Percentiles rank a stretch among this genome's conserved stretches.
phyloP scores from a whole-genome alignment of 257 asterid species.

The Plantago ovata region DNA sequence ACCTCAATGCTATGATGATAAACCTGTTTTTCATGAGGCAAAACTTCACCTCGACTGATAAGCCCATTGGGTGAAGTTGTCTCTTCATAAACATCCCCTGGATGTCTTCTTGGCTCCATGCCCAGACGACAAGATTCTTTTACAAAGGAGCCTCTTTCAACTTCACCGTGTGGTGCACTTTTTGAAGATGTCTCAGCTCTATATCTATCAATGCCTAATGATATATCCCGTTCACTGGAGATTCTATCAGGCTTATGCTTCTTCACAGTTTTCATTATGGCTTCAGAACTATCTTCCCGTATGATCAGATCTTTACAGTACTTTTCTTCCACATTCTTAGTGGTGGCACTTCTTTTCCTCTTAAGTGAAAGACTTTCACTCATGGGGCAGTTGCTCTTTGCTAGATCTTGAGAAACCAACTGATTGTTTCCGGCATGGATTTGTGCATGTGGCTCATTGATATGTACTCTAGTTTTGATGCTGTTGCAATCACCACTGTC shows the following conservation, averaged over 20 bases:
- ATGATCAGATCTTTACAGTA: constrained; percentile 19
- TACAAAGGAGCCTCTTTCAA: constrained; percentile 24
- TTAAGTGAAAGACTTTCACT: constrained; percentile 28
- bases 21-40: constrained; percentile 19
- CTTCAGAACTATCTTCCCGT: constrained; percentile 24
- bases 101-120: constrained; percentile 16
- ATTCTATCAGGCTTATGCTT: constrained; percentile 37
- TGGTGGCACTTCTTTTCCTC: constrained; percentile 26
- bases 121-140: constrained; percentile 19
- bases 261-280: constrained; percentile 27
- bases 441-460: constrained; percentile 7
- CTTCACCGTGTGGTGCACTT: constrained; percentile 10
- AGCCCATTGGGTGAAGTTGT: constrained; percentile 20
- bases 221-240: constrained; percentile 11
- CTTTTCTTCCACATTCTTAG: constrained; percentile 23
- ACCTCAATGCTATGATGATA: constrained; percentile 18
- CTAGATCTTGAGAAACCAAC: constrained; percentile 13
- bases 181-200: constrained; percentile 18
- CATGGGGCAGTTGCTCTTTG: constrained; percentile 21
- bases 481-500: constrained; percentile 23
- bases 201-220: constrained; percentile 9
- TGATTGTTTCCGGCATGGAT: constrained; percentile 17
- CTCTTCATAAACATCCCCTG: constrained; percentile 12
- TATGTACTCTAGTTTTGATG: constrained; percentile 14
- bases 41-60: constrained; percentile 24